Evolutionary conservation across 768 basidiomycete species (phyloP).

Genomic region (Boletales sp.): DNA sequence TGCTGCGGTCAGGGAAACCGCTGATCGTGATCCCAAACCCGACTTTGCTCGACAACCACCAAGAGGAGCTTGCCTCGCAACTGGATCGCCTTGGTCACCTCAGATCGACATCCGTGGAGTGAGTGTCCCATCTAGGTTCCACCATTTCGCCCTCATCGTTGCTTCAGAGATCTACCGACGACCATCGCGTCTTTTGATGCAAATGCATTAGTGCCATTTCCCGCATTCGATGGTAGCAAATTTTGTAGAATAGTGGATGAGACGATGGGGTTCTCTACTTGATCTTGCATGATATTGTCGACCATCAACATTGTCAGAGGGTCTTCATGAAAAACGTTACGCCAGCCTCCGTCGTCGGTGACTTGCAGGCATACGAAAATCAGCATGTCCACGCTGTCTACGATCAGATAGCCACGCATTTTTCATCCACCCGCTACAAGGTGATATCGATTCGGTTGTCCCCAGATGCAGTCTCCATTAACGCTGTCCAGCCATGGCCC

Average conservation of each 20-base stretch:
- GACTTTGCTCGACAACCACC: conserved; percentile 89
- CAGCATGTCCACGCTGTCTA: conserved; percentile 80
- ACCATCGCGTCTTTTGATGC: conserved; percentile 50
- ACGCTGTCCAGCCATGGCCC: conserved; percentile 73
- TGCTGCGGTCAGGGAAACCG: conserved; percentile 66
- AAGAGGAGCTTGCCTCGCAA: conserved; percentile 78
- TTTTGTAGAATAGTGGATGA: conserved; percentile 70
- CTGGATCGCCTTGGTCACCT: conserved; percentile 59
- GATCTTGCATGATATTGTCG: conserved; percentile 7
- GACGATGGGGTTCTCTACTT: conserved; percentile 67
- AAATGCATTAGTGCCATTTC: conserved; percentile 52
- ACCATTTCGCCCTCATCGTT: conserved; percentile 7
- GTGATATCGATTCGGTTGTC: conserved; percentile 30
- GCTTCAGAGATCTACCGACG: conserved; percentile 48
- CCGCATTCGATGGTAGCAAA: conserved; percentile 60
- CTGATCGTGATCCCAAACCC: conserved; percentile 89
- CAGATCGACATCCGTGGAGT: conserved; percentile 55
- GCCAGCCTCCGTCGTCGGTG: conserved; percentile 40
- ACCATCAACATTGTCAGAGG: too few relatives aligned
- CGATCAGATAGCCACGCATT: conserved; percentile 81
- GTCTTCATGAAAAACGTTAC: conserved; percentile 32
- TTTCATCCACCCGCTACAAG: conserved; percentile 88
- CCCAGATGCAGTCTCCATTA: not conserved
- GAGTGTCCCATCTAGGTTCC: conserved; percentile 25
- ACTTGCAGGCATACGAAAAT: conserved; percentile 62